These are phyloP conservation scores for Citrullus colocynthis DNA, from an alignment of 306 rosid genomes.

Conservation along the genomic window DNA sequence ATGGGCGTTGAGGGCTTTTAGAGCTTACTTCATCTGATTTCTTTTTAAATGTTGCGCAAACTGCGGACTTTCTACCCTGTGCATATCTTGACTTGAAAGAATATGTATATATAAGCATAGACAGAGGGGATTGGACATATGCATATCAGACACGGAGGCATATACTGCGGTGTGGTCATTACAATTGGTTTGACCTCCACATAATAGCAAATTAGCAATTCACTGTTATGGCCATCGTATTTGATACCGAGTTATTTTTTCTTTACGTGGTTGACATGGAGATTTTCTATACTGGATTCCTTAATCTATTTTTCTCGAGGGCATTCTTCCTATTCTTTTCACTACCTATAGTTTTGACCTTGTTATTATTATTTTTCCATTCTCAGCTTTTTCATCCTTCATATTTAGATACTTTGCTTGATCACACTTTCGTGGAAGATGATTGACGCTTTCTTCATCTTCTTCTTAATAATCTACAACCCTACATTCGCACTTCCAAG, in stretches of 20 bases:
- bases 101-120: not conserved
- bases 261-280: not conserved
- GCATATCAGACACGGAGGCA: not conserved
- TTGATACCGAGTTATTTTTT: not conserved
- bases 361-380: not conserved
- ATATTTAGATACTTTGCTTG: not conserved
- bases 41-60: not conserved
- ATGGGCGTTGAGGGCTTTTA: not conserved
- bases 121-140: not conserved
- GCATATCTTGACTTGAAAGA: not conserved
- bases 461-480: too few species aligned
- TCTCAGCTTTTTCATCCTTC: not conserved
- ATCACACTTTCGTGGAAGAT: too few species aligned
- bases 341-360: not conserved
- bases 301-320: not conserved
- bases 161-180: not conserved
- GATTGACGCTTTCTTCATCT: too few species aligned
- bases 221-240: not conserved
- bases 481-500: too few species aligned
- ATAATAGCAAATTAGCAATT: not conserved
- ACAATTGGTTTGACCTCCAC: not conserved
- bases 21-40: not conserved
- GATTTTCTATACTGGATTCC: not conserved
- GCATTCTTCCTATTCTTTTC: constrained; percentile 1
- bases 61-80: not conserved